A percentile compares a stretch with the other conserved stretches of the same genome.
Evolutionary conservation across 2,329 filamentous ascomycete genomes (phyloP).

Genomic region (Boeremia exigua): DNA sequence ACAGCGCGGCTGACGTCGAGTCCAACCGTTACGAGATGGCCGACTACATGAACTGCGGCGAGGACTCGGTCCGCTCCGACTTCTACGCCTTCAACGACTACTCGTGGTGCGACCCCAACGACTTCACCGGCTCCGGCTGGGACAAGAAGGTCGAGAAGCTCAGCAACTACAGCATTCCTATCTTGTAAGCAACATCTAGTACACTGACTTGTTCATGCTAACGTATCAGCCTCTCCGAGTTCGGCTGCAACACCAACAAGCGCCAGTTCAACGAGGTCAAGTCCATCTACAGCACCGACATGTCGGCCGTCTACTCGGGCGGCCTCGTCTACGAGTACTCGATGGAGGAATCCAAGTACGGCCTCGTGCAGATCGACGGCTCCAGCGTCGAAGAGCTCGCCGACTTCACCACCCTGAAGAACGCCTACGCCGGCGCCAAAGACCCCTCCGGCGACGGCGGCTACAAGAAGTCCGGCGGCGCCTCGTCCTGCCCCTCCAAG

Average conservation of each 20-base stretch:
- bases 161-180: conserved; percentile 82
- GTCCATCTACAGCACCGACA: conserved; percentile 79
- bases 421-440: conserved; percentile 56
- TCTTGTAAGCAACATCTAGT: conserved; percentile 63
- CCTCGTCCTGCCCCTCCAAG: conserved; percentile 62
- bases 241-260: conserved; percentile 82
- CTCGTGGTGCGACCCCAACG: conserved; percentile 79
- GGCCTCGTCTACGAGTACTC: conserved; percentile 97
- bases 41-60: conserved; percentile 91
- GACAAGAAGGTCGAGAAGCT: conserved; percentile 88
- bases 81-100: conserved; percentile 93
- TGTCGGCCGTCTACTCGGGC: conserved; percentile 91
- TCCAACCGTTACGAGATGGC: conserved; percentile 87
- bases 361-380: conserved; percentile 72
- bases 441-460: conserved; percentile 64
- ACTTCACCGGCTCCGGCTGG: conserved; percentile 78
- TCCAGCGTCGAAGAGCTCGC: conserved; percentile 61
- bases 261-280: conserved; percentile 82
- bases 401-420: conserved; percentile 68
- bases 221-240: conserved; percentile 76
- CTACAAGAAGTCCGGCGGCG: conserved; percentile 64
- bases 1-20: conserved; percentile 84
- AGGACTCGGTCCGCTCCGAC: conserved; percentile 81
- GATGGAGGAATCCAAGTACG: conserved; percentile 69
- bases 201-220: conserved; percentile 12